Evolutionary conservation across 1,139 yeast species (phyloP), one percentile per base, ranked within the genome.

Genomic region (Pneumocystis sp.): DNA sequence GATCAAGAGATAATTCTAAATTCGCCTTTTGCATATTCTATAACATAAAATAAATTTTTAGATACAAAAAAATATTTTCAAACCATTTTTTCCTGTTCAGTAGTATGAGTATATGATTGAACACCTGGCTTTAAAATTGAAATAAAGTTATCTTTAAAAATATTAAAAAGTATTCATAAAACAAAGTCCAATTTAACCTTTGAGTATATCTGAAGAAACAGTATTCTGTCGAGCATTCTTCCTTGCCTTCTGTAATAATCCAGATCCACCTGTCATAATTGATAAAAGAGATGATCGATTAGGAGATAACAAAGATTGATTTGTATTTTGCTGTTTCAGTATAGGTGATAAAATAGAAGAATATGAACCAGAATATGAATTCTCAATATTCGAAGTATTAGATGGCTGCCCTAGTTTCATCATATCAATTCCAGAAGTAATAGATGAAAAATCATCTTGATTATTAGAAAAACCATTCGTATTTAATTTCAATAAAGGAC

Each of bases 401-500:
- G 17, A 17, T 15, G 19, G 29, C 4, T 50, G 57, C 4, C 57
- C 57, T 7, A 50, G 25, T 17, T 50, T 50, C 34, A 50, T 50
- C 57, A 50, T 50, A 50, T 50, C 57, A 50, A 50, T 50, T 12
- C 57, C 57, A 50, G 57, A 50, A 5, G 57, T 25, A 25, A 50
- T 42, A 31, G 44, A 39, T 12, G 45, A 59, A 59, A 42, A 59
- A 31, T 39, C 61, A 59, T 59, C 44, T 59, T 59, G 61, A 59
- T 42, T 42, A 42, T 59, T 42, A 39, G 45, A 21, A 42, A 59
- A 39, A 10, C 61, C 61, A 42, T 39, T 59, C 21, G 61, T 59
- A 42, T 42, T 39, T 42, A 31, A 19, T 56, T 56, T 56, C 10
- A 42, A 42, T n/a, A 59, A 59, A 59, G 61, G 31, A 39, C 31